phyloP scores from a whole-genome alignment of 2,329 filamentous ascomycete genomes.

The Cadophora gregata region DNA sequence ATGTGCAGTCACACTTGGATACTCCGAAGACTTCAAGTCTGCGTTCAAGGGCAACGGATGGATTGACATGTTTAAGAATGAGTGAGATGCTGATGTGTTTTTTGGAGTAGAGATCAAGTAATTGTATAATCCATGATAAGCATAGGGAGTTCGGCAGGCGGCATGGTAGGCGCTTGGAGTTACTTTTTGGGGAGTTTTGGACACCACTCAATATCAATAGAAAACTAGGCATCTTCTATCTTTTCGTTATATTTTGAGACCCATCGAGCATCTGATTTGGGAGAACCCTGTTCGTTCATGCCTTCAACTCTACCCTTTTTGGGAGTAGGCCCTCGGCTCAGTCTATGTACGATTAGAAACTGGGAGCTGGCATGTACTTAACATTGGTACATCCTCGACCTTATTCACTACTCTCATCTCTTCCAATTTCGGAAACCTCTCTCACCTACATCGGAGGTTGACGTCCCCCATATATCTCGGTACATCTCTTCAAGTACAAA shows the following conservation, averaged over 20 bases:
- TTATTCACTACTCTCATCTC: no score
- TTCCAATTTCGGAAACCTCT: no score
- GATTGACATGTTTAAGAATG: slow-evolving; percentile 14
- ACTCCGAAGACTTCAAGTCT: slow-evolving; percentile 26
- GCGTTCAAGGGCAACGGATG: slow-evolving; percentile 4
- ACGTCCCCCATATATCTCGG: no score
- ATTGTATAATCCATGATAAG: neutral
- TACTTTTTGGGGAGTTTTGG: neutral
- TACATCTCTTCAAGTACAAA: no score
- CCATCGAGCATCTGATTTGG: neutral
- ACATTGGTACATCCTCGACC: no score
- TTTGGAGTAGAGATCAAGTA: neutral
- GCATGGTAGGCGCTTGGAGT: neutral
- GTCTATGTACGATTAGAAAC: no score
- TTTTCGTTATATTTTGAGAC: no score
- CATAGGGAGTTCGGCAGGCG: neutral
- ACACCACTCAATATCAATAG: slow-evolving; percentile 4
- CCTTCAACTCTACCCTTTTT: no score
- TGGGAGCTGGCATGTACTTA: no score
- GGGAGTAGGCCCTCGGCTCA: no score
- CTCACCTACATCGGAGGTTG: no score
- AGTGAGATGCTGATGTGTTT: neutral
- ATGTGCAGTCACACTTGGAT: slow-evolving; percentile 47
- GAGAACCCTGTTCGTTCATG: no score
- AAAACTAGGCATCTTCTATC: neutral